phyloP scores from a whole-genome alignment of 176 grass and related monocot species.

The Musa itinerans region DNA sequence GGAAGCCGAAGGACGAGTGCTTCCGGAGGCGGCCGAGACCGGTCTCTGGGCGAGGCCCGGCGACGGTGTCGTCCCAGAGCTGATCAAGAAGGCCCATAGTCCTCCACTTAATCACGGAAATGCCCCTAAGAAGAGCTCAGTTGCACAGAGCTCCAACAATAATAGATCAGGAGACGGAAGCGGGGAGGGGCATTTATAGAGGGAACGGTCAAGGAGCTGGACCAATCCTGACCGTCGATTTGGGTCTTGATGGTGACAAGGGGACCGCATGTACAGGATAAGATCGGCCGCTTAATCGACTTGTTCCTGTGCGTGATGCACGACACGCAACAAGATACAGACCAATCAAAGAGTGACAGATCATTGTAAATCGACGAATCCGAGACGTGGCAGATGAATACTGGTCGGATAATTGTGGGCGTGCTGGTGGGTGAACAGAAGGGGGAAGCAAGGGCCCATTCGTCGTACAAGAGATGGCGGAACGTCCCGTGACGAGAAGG shows the following conservation, averaged over 20 bases:
- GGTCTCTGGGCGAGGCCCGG: conserved; percentile 7
- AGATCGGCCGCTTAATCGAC: not conserved
- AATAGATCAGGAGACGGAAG: not conserved
- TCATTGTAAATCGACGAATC: not conserved
- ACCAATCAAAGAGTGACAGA: not conserved
- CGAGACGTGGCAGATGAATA: not conserved
- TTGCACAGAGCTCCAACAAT: not conserved
- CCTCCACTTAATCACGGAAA: not conserved
- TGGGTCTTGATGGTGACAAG: not conserved
- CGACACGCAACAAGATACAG: not conserved
- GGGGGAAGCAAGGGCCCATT: not conserved
- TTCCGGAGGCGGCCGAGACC: conserved; percentile 16
- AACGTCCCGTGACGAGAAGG: no score
- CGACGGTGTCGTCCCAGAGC: conserved; percentile 19
- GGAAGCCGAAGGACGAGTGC: not conserved
- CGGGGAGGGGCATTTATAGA: not conserved
- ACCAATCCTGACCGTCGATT: not conserved
- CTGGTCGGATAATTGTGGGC: not conserved
- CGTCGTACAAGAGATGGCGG: no score
- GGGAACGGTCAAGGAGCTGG: not conserved
- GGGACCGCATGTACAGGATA: not conserved
- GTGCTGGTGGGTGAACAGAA: not conserved
- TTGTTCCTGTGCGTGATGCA: not conserved
- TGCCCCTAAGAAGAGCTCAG: not conserved
- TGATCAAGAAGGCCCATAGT: conserved; percentile 13